Base-by-base conservation (phyloP, 192 early-diverging fungal species). In the Backusella circina region DNA sequence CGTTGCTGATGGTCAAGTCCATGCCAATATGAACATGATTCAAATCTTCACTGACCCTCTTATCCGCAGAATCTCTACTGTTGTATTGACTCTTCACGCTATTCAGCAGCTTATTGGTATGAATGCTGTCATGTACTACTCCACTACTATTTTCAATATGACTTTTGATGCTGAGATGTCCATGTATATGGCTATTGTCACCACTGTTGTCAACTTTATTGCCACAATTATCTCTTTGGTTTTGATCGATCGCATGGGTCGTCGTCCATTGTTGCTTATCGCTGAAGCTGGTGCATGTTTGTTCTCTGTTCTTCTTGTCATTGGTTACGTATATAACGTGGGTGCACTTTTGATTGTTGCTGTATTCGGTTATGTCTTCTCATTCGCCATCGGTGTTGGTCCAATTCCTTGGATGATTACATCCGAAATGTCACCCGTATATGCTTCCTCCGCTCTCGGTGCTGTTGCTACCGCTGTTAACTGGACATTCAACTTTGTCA, bases 101-200 rank as follows among this genome's bases (percentile, higher is more conserved):
- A 83, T 88, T 75, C 95, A 96, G 81, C 94, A 95, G 79, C 84
- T 95, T 33, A 89, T 88, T 65, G 94, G 92, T 69, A 94, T 96
- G 78, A 95, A 95, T 78, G 93, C 90, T 16, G 89, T 94, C 50
- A 93, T 94, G 75, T 94, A 91, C 83, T 97, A 95, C 79, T 91
- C 89, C n/a, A 93, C 95, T 7, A 89, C 89, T n/a, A 94, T 95
- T 65, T 91, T 95, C 84, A 85, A 85, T 54, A 70, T 90, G 77
- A 76, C 75, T 36, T 91, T 90, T 72, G 77, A 85, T 39, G 70
- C 87, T 21, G 77, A 84, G 13, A 87, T 87, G 37, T 82, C 89
- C n/a, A 93, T 51, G 41, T 79, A 82, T 31, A 80, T 92, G 15
- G 82, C 89, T 16, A 80, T 91, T 7, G 84, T 88, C 36, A 75